Conservation (phyloP, 495 filamentous ascomycete genomes). For the Lophiostoma macrostomum region DNA sequence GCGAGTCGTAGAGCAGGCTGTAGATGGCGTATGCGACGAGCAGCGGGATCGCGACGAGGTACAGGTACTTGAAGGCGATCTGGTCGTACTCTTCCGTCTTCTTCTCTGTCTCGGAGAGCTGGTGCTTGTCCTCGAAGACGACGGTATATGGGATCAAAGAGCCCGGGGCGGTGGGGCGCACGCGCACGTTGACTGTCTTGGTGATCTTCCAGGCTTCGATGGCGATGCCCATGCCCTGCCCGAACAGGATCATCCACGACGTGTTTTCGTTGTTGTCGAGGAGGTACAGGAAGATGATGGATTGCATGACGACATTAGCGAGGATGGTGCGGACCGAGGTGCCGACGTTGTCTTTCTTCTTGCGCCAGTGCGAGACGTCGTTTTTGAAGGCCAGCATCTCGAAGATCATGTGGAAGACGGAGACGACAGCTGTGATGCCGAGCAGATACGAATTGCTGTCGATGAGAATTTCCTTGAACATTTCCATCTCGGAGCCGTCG, state of each 20-base stretch:
- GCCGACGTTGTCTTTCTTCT: slow-evolving; percentile 98
- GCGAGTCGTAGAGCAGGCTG: slow-evolving; percentile 85
- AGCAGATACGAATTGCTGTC: slow-evolving; percentile 94
- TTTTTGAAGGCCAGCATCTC: slow-evolving; percentile 96
- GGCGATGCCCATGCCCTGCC: slow-evolving; percentile 88
- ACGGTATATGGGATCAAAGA: slow-evolving; percentile 79
- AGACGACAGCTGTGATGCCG: slow-evolving; percentile 76
- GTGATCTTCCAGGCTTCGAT: slow-evolving; percentile 98
- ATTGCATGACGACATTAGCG: slow-evolving; percentile 97
- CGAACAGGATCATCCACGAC: slow-evolving; percentile 96
- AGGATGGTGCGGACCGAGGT: slow-evolving; percentile 94
- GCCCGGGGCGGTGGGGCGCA: slow-evolving; percentile 63
- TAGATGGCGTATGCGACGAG: slow-evolving; percentile 85
- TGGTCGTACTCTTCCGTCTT: slow-evolving; percentile 98
- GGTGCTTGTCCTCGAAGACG: slow-evolving; percentile 93
- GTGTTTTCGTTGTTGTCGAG: slow-evolving; percentile 96
- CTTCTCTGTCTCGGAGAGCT: slow-evolving; percentile 88
- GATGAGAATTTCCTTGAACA: slow-evolving; percentile 89
- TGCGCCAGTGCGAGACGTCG: slow-evolving; percentile 95
- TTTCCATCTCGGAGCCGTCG: slow-evolving; percentile 84
- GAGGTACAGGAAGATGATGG: slow-evolving; percentile 95
- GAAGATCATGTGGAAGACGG: slow-evolving; percentile 88
- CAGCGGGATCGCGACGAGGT: slow-evolving; percentile 84
- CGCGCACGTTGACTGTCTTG: slow-evolving; percentile 87
- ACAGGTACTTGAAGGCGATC: slow-evolving; percentile 96